These are phyloP conservation scores for Trapa incisa DNA, from an alignment of 345 rosid species.

Conservation along the genomic window DNA sequence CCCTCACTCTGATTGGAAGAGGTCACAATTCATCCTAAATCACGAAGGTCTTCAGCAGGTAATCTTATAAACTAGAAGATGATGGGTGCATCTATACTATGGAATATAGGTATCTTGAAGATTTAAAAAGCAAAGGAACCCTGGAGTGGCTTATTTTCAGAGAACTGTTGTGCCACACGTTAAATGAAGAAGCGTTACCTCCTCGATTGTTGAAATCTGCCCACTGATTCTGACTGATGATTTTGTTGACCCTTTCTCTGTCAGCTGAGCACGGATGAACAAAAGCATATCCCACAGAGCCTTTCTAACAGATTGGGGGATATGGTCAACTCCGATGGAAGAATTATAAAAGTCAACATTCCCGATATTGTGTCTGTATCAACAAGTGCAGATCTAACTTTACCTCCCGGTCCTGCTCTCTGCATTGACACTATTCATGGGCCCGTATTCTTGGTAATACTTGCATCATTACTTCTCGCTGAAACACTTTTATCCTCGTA, in stretches of 20 bases:
- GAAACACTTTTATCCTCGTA: not conserved
- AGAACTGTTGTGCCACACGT: not conserved
- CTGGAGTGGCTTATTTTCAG: no score
- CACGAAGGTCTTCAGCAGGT: conserved; percentile 91
- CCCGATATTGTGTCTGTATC: conserved; percentile 76
- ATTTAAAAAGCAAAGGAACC: not conserved
- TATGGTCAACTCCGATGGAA: conserved; percentile 30
- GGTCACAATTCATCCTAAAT: conserved; percentile 59
- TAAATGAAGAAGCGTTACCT: no score
- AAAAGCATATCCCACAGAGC: conserved; percentile 42
- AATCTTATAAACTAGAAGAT: not conserved
- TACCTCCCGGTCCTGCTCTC: conserved; percentile 98
- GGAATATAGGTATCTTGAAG: not conserved
- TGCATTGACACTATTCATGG: conserved; percentile 71
- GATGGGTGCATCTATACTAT: not conserved
- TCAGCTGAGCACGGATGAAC: conserved; percentile 48
- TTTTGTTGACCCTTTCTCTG: not conserved
- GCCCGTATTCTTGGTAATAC: conserved; percentile 66
- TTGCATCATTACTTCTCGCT: not conserved
- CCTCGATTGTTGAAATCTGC: no score
- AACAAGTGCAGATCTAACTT: conserved; percentile 80
- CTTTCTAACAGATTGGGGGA: conserved; percentile 49
- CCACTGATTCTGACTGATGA: no score
- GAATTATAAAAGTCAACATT: conserved; percentile 51
- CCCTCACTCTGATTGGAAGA: conserved; percentile 86